These are phyloP conservation scores for Tetrastigma voinierianum DNA, from an alignment of 164 flowering plant genomes.

Conservation along the genomic window DNA sequence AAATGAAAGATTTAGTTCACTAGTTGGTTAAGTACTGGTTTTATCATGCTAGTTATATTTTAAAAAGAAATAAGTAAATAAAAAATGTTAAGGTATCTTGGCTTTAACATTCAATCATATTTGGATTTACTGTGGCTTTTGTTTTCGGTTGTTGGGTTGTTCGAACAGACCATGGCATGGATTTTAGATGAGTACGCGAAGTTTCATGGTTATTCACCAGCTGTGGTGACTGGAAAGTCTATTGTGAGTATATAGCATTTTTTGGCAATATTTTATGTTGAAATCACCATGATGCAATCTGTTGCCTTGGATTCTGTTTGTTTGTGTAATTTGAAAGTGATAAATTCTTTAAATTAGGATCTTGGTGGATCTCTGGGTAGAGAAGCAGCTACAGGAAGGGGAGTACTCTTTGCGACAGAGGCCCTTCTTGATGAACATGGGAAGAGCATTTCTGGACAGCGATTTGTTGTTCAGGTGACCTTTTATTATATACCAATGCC, in stretches of 20 bases:
- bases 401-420: constrained; percentile 89
- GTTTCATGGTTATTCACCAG: constrained; percentile 96
- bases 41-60: too few relatives aligned
- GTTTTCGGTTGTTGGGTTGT: constrained; percentile 13
- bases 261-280: not conserved
- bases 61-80: too few relatives aligned
- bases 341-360: constrained; percentile 46
- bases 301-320: not conserved
- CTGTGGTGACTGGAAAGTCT: constrained; percentile 97
- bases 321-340: constrained; percentile 6
- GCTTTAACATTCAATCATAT: not conserved
- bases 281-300: not conserved
- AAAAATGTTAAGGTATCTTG: not conserved
- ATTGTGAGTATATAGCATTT: constrained; percentile 58
- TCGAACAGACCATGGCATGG: constrained; percentile 97
- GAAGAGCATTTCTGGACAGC: constrained; percentile 65
- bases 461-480: constrained; percentile 77
- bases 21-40: too few relatives aligned
- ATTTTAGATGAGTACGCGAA: constrained; percentile 95
- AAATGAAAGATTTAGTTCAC: too few relatives aligned
- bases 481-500: not conserved
- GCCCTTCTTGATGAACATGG: constrained; percentile 78
- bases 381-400: constrained; percentile 97
- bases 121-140: not conserved
- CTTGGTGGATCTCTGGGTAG: constrained; percentile 96